Evolutionary conservation across 202 grass and related monocot species (phyloP), one percentile per base, ranked within the genome.

Genomic region (Thinopyrum obtusiflorum): DNA sequence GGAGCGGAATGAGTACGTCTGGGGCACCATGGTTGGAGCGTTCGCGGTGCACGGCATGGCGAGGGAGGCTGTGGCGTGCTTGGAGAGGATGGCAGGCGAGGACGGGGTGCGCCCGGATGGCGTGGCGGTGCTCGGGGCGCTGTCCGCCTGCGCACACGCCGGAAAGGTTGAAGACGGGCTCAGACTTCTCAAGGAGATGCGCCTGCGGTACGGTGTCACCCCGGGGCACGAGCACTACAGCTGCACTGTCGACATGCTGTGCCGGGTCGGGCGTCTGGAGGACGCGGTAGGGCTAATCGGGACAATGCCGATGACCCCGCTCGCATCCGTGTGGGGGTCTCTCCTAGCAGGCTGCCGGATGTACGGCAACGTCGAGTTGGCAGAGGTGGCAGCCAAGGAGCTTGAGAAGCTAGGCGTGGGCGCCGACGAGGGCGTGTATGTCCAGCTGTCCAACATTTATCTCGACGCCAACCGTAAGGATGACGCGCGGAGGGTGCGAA

Each of bases 391-490:
- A 0, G 87, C 78, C 9, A 62, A 61, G 14, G 92, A 94, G 85
- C 89, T 97, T 4, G 86, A 88, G 57, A 87, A 55, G 66, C 65
- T 97, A 10, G 87, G 78, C 3, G 57, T 61, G 5, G 83, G 85
- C 17, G 85, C 88, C 23, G 92, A 94, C 13, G 92, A 97, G 67
- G 92, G 92, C n/a, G 80, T 93, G n/a, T 94, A 93, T 14, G 91
- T 97, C 12, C 95, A 97, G 77, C 21, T 94, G 25, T 97, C 91
- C 24, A 97, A 86, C 73, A 97, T 97, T 73, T 97, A 97, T 63
- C 89, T 91, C 1, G 78, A 93, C 35, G 90, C 90, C 39, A 80
- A 92, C 78, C 75, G 88, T 23, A 94, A 88, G 74, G 92, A 94
- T 26, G 89, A 97, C 1, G 95, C 92, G 0, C 72, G 90, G 74